A percentile compares a stretch with the other conserved stretches of the same genome.
These are phyloP conservation scores for Purshia tridentata DNA, from an alignment of 306 rosid species.

Conservation along the genomic window DNA sequence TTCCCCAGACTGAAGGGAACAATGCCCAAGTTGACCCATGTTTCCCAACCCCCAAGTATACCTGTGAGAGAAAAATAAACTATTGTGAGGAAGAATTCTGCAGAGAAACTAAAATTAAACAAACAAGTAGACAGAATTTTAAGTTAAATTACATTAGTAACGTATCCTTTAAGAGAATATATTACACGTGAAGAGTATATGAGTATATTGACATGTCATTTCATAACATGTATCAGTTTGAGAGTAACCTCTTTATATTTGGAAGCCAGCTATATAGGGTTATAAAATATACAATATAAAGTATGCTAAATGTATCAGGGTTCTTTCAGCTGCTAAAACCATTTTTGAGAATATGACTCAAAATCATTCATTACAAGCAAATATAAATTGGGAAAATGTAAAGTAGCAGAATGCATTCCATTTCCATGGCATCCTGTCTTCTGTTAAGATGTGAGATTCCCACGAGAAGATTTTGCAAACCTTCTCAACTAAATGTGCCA, in stretches of 20 bases:
- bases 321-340: neutral
- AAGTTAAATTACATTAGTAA: neutral
- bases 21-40: conserved; percentile 98
- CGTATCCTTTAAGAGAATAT: neutral
- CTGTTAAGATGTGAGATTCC: conserved; percentile 49
- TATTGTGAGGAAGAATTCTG: conserved; percentile 21
- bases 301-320: neutral
- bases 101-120: neutral
- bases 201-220: neutral
- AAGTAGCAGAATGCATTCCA: conserved; percentile 37
- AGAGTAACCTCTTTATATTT: neutral
- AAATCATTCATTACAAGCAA: neutral
- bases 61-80: conserved; percentile 45
- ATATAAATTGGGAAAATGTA: neutral
- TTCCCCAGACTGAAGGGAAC: conserved; percentile 79
- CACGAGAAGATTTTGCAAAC: conserved; percentile 31
- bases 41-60: conserved; percentile 94
- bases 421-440: conserved; percentile 57
- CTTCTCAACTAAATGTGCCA: conserved; percentile 44
- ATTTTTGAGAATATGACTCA: neutral
- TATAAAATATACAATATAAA: neutral
- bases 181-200: neutral
- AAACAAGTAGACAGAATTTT: neutral
- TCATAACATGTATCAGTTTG: neutral
- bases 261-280: neutral